These are phyloP conservation scores for Penicillium chermesinum DNA, from an alignment of 495 filamentous ascomycete species.

Conservation along the genomic window DNA sequence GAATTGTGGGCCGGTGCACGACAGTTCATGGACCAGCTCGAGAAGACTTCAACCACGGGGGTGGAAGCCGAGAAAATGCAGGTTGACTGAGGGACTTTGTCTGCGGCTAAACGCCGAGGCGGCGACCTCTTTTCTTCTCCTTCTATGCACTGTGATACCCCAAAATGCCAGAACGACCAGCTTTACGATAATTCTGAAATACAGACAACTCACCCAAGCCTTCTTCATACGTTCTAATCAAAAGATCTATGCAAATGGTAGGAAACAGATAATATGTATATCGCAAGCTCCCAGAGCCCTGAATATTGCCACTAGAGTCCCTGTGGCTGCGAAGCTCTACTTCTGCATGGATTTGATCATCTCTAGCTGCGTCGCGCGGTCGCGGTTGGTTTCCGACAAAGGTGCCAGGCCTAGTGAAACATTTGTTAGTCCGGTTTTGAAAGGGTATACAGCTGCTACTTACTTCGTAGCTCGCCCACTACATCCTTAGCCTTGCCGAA, in stretches of 20 bases:
- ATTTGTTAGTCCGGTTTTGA: background rate
- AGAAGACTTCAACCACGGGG: slow-evolving; percentile 5
- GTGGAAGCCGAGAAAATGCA: slow-evolving; percentile 3
- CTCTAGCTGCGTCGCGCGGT: slow-evolving; percentile 82
- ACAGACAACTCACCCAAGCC: background rate
- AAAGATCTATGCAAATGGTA: slow-evolving; percentile 11
- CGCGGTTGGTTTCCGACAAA: slow-evolving; percentile 79
- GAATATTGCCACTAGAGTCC: background rate
- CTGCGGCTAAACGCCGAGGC: background rate
- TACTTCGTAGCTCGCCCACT: slow-evolving; percentile 93
- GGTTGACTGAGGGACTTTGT: slow-evolving; percentile 1
- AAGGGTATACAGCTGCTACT: slow-evolving; percentile 19
- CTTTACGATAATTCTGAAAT: background rate
- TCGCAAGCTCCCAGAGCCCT: slow-evolving; percentile 8
- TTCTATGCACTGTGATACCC: slow-evolving; percentile 29
- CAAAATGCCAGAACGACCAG: background rate
- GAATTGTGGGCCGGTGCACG: slow-evolving; percentile 67
- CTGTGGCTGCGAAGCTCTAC: slow-evolving; percentile 16
- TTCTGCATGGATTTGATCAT: slow-evolving; percentile 61
- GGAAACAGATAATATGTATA: slow-evolving; percentile 1
- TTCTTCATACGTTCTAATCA: background rate
- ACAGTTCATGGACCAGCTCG: slow-evolving; percentile 40
- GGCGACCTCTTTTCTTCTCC: background rate
- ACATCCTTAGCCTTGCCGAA: slow-evolving; percentile 99
- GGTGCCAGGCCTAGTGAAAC: slow-evolving; percentile 59